phyloP scores from a whole-genome alignment of 2,329 filamentous ascomycete species.

The Colletotrichum lentis region DNA sequence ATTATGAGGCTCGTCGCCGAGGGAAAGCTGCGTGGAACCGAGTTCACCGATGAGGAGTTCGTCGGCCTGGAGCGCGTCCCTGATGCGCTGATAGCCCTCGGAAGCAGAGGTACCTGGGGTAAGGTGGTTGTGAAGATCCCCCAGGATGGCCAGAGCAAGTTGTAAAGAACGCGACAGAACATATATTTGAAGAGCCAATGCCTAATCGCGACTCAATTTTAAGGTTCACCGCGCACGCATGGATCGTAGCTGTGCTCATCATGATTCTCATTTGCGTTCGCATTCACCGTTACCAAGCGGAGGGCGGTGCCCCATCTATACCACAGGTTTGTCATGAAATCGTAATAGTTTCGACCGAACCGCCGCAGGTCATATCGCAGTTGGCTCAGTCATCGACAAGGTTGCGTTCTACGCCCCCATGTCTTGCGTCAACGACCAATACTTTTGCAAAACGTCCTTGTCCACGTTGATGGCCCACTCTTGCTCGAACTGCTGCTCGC shows the following conservation, averaged over 20 bases:
- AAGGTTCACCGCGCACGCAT: background rate
- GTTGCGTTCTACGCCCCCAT: slow-evolving; percentile 7
- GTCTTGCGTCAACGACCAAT: slow-evolving; percentile 46
- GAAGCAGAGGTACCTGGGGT: slow-evolving; percentile 87
- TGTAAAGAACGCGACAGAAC: slow-evolving; percentile 48
- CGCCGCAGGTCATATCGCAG: background rate
- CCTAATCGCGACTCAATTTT: background rate
- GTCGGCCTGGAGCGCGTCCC: slow-evolving; percentile 82
- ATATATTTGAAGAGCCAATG: background rate
- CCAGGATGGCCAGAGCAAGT: slow-evolving; percentile 68
- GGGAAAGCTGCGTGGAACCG: slow-evolving; percentile 82
- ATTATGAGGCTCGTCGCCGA: slow-evolving; percentile 79
- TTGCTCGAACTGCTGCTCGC: slow-evolving; percentile 70
- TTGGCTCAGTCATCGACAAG: background rate
- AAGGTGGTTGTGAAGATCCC: slow-evolving; percentile 92
- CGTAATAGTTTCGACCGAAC: slow-evolving; percentile 18
- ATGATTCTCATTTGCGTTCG: background rate
- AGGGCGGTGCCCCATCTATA: slow-evolving; percentile 12
- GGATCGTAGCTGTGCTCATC: background rate
- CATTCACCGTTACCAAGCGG: slow-evolving; percentile 4
- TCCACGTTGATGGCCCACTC: slow-evolving; percentile 80
- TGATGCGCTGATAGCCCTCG: slow-evolving; percentile 78
- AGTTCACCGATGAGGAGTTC: slow-evolving; percentile 83
- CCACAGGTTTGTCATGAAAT: slow-evolving; percentile 24
- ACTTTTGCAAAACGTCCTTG: slow-evolving; percentile 72